A percentile compares a stretch with the other conserved stretches of the same genome.
Conservation (phyloP, 345 rosid genomes). For the Clausena lansium region DNA sequence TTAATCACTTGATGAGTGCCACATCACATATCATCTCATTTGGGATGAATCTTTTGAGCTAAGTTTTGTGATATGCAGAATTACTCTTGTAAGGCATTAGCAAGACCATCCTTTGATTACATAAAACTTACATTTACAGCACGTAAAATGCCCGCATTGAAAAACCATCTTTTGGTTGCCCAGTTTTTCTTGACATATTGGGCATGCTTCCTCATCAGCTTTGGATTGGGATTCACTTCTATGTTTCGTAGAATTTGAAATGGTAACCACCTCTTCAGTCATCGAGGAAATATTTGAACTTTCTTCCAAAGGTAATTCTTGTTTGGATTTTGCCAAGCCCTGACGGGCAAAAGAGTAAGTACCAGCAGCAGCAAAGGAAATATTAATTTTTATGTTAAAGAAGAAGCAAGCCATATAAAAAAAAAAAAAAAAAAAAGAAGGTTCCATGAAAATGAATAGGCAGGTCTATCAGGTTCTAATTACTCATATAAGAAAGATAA, state of each 20-base stretch:
- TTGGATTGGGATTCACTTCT: constrained; percentile 35
- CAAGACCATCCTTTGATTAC: background rate
- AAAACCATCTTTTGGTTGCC: constrained; percentile 89
- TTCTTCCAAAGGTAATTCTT: constrained; percentile 38
- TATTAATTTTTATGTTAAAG: background rate
- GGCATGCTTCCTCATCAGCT: constrained; percentile 71
- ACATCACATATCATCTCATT: background rate
- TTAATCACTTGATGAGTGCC: background rate
- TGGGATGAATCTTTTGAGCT: background rate
- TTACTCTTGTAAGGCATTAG: background rate
- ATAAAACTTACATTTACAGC: constrained; percentile 78
- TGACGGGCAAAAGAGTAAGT: constrained; percentile 28
- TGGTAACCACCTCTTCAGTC: constrained; percentile 34
- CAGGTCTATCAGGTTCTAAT: background rate
- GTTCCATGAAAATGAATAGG: background rate
- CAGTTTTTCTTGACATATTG: constrained; percentile 81
- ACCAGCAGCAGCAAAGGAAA: background rate
- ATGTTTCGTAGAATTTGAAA: constrained; percentile 35
- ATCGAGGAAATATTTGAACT: constrained; percentile 37
- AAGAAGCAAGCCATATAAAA: background rate
- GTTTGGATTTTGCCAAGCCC: constrained; percentile 75
- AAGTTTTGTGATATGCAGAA: background rate
- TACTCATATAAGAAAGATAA: background rate
- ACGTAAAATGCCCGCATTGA: constrained; percentile 86
- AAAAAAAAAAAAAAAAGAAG: no score